A percentile compares a stretch with the other conserved stretches of the same genome.
phyloP scores from a whole-genome alignment of 2,329 filamentous ascomycete genomes.

The Colletotrichum endophyticum region DNA sequence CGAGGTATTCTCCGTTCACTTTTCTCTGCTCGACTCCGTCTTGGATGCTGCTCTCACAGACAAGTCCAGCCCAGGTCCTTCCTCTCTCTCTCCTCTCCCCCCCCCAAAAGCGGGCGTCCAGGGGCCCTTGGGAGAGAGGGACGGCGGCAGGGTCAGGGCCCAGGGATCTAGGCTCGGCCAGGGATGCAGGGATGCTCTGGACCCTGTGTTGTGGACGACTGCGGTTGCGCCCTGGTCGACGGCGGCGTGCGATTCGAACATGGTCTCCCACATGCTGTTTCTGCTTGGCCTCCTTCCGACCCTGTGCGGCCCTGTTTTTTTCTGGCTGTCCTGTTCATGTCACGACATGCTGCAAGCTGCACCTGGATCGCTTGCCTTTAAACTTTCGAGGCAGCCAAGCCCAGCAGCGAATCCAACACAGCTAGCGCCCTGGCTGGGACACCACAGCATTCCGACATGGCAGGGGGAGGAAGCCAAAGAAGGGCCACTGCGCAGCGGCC shows the following conservation, averaged over 20 bases:
- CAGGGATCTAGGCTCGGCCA: constrained; percentile 6
- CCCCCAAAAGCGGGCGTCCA: background rate
- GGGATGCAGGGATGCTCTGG: constrained; percentile 15
- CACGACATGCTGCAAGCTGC: background rate
- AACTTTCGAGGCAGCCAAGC: background rate
- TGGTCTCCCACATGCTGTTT: background rate
- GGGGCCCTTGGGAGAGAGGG: background rate
- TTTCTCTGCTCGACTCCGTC: background rate
- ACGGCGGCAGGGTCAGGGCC: background rate
- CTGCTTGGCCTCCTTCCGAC: background rate
- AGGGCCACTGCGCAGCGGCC: background rate
- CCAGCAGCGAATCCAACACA: background rate
- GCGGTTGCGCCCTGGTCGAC: background rate
- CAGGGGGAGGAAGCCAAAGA: background rate
- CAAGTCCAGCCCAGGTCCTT: background rate
- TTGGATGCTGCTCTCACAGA: background rate
- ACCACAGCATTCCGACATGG: background rate
- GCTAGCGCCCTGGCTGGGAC: background rate
- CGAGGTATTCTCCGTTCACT: background rate
- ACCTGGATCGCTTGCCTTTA: background rate
- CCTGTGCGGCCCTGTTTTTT: background rate
- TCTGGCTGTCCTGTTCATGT: background rate
- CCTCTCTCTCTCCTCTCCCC: background rate
- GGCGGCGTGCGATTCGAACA: constrained; percentile 3
- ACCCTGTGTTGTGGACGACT: background rate